A percentile compares a stretch with the other conserved stretches of the same genome.
Evolutionary conservation across 345 rosid species (phyloP).

Genomic region (Salix arbutifolia): DNA sequence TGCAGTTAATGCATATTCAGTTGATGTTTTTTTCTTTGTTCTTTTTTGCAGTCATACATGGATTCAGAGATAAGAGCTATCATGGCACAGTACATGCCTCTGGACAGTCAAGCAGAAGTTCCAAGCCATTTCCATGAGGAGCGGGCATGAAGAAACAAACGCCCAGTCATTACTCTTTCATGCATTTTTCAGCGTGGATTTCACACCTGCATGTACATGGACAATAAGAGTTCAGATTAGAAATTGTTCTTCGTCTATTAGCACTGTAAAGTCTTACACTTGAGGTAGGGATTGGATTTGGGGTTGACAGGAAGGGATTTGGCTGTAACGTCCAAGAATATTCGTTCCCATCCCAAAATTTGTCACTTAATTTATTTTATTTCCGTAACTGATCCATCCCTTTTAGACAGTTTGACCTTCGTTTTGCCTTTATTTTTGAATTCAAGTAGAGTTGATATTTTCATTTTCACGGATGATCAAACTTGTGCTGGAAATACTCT

Average conservation of each 20-base stretch:
- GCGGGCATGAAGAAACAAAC: constrained; percentile 38
- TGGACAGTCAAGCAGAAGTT: constrained; percentile 75
- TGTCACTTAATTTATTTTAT: not conserved
- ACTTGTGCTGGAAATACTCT: not conserved
- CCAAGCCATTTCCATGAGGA: constrained; percentile 58
- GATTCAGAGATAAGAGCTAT: constrained; percentile 96
- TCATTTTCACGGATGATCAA: not conserved
- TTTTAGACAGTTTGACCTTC: not conserved
- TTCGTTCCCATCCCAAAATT: constrained; percentile 1
- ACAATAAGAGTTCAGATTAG: constrained; percentile 26
- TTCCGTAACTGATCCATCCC: not conserved
- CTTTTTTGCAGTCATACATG: constrained; percentile 75
- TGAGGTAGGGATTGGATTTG: constrained; percentile 19
- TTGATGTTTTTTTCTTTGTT: not conserved
- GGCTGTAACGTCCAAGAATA: constrained; percentile 14
- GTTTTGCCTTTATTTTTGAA: not conserved
- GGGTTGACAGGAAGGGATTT: constrained; percentile 12
- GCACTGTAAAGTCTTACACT: constrained; percentile 21
- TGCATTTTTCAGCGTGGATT: constrained; percentile 12
- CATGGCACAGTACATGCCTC: constrained; percentile 98
- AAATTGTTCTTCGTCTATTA: constrained; percentile 15
- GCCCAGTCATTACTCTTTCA: not conserved
- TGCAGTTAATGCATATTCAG: too few species aligned
- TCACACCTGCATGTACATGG: constrained; percentile 17
- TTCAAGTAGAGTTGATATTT: not conserved